Conservation (phyloP, 441 rosid species). For the Croton setiger region DNA sequence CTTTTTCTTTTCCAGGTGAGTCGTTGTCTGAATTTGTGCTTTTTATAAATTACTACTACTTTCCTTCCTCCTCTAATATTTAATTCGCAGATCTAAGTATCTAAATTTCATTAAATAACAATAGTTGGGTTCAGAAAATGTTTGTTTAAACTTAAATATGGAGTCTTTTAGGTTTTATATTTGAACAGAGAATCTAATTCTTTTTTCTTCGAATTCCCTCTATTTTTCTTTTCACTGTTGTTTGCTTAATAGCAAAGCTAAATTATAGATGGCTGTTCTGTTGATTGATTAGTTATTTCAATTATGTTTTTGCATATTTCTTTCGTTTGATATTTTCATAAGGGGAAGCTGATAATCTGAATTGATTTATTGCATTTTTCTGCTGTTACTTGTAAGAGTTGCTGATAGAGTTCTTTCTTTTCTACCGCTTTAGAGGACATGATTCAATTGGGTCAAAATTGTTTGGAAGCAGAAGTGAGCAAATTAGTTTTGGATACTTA, state of each 20-base stretch:
- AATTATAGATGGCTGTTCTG: background rate
- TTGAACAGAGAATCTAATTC: constrained; percentile 31
- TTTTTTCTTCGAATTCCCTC: constrained; percentile 6
- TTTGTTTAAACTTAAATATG: background rate
- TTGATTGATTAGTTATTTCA: constrained; percentile 10
- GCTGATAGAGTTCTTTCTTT: constrained; percentile 12
- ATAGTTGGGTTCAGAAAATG: background rate
- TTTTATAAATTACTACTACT: background rate
- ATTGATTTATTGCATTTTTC: background rate
- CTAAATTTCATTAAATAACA: background rate
- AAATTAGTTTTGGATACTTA: constrained; percentile 15
- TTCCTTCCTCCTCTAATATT: background rate
- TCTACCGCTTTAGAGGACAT: constrained; percentile 16
- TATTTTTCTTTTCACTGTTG: background rate
- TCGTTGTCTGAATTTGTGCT: background rate
- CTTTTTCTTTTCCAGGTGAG: constrained; percentile 19
- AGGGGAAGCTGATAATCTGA: background rate
- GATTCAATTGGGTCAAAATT: constrained; percentile 12
- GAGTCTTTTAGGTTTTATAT: background rate
- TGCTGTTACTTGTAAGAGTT: background rate
- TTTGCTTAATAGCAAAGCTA: background rate
- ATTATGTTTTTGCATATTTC: constrained; percentile 2
- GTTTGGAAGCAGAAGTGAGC: constrained; percentile 11
- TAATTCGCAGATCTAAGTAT: constrained; percentile 1
- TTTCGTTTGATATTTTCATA: background rate